These are phyloP conservation scores for Chlorencoelia australis DNA, from an alignment of 2,329 filamentous ascomycete genomes.

Conservation along the genomic window DNA sequence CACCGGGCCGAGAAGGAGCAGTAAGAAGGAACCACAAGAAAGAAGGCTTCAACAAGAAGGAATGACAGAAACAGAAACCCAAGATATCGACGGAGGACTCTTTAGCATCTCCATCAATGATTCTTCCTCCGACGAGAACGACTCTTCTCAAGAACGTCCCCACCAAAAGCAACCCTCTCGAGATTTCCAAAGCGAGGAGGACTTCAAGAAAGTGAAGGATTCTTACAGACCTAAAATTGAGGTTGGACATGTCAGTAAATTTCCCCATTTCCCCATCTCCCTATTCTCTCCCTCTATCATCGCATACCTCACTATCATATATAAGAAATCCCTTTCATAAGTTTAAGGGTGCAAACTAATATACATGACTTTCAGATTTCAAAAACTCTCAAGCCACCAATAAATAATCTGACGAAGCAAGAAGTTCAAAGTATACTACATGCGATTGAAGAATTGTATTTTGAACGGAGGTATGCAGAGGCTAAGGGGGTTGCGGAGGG, in stretches of 20 bases:
- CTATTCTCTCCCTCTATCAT: background rate
- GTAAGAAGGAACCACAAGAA: background rate
- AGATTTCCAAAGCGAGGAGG: conserved; percentile 24
- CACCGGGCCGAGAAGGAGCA: background rate
- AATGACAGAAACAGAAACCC: conserved; percentile 4
- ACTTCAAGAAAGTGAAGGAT: conserved; percentile 18
- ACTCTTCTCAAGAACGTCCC: background rate
- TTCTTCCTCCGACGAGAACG: conserved; percentile 29
- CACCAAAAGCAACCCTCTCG: conserved; percentile 18
- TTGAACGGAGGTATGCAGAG: conserved; percentile 21
- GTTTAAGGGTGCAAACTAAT: background rate
- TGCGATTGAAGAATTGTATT: conserved; percentile 27
- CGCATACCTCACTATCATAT: background rate
- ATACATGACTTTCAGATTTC: conserved; percentile 14
- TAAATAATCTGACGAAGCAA: conserved; percentile 22
- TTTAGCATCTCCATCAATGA: conserved; percentile 35
- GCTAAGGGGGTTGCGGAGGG: conserved; percentile 13
- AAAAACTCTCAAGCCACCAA: conserved; percentile 18
- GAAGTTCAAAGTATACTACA: conserved; percentile 24
- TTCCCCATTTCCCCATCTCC: background rate
- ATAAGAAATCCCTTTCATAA: background rate
- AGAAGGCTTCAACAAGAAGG: conserved; percentile 24
- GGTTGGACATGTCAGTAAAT: conserved; percentile 19
- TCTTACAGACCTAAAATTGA: conserved; percentile 24
- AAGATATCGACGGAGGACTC: conserved; percentile 23